Evolutionary conservation across 2,329 filamentous ascomycete species (phyloP), one percentile per base, ranked within the genome.

Genomic region (Fusarium cyanostomum): DNA sequence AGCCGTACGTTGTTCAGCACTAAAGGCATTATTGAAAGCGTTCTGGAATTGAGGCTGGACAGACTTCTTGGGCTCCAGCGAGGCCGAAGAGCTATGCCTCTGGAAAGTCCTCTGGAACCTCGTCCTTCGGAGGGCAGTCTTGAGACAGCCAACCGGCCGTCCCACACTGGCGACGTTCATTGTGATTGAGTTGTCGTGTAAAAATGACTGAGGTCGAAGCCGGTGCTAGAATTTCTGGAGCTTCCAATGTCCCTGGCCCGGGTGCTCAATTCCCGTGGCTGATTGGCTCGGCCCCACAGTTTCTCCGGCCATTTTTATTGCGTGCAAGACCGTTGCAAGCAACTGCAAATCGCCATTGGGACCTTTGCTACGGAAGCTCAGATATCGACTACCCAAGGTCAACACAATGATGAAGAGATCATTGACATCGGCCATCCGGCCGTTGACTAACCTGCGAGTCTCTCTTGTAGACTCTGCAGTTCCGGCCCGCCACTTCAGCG

Each of bases 91-190:
- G 74, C 89, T 77, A 58, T 81, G 80, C 67, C 87, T 76, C 53
- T 72, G 68, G 35, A 77, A 67, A 12, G 73, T 64, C 41, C 73
- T 78, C 54, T 85, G 83, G 60, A 82, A 82, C 62, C 86, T 80
- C 42, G 83, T 78, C 72, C 85, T 82, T 64, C 88, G 82, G 69
- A 92, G 73, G 33, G 86, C 79, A 27, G 85, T 80, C 78, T 90
- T 91, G 74, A 91, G 86, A 78, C 87, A 89, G 82, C 86, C 86
- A 73, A 91, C 77, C 62, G 90, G 89, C 85, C 90, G 87, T 78
- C 85, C 78, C 72, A 83, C 72, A 59, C 84, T 78, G 66, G 85
- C 81, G 67, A 85, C 82, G 83, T 92, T 92, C 81, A 83, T 86
- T 64, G 71, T 78, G 71, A 59, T 53, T 59, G 58, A 58, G 35